A percentile compares a stretch with the other conserved stretches of the same genome.
Conservation (phyloP, 2,329 filamentous ascomycete species). For the Spiromastix sp. region DNA sequence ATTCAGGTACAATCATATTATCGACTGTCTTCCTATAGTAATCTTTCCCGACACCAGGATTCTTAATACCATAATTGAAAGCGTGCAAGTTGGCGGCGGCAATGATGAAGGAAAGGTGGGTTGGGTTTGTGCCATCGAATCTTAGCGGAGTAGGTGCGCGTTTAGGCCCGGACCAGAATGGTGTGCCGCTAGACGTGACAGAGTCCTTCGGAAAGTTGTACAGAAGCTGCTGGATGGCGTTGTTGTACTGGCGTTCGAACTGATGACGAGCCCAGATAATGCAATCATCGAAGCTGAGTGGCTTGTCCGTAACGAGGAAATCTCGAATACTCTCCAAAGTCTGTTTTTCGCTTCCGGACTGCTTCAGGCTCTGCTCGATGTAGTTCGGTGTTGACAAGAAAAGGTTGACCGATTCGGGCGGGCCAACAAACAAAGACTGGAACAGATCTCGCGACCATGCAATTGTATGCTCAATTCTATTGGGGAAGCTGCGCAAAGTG, state of each 20-base stretch:
- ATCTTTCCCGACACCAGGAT: constrained; percentile 58
- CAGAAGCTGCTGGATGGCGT: constrained; percentile 87
- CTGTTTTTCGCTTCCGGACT: constrained; percentile 89
- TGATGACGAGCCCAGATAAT: constrained; percentile 88
- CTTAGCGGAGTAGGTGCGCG: constrained; percentile 84
- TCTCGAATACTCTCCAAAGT: constrained; percentile 84
- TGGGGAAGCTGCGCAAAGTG: constrained; percentile 92
- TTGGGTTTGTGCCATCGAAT: constrained; percentile 74
- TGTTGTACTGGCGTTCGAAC: constrained; percentile 95
- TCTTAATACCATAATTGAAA: constrained; percentile 95
- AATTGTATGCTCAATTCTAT: constrained; percentile 97
- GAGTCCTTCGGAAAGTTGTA: constrained; percentile 97
- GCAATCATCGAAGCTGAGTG: constrained; percentile 87
- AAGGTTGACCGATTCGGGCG: constrained; percentile 85
- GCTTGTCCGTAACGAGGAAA: constrained; percentile 84
- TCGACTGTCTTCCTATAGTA: constrained; percentile 74
- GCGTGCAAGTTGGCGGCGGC: constrained; percentile 87
- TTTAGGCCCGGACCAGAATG: constrained; percentile 98
- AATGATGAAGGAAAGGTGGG: constrained; percentile 79
- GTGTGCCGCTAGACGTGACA: constrained; percentile 73
- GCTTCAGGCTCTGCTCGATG: constrained; percentile 74
- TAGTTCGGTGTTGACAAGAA: constrained; percentile 90
- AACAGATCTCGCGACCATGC: constrained; percentile 96
- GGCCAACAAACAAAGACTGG: constrained; percentile 86
- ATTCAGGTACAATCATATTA: constrained; percentile 92